Conservation (phyloP, 345 rosid species). For the rapeseed (Brassica napus) region DNA sequence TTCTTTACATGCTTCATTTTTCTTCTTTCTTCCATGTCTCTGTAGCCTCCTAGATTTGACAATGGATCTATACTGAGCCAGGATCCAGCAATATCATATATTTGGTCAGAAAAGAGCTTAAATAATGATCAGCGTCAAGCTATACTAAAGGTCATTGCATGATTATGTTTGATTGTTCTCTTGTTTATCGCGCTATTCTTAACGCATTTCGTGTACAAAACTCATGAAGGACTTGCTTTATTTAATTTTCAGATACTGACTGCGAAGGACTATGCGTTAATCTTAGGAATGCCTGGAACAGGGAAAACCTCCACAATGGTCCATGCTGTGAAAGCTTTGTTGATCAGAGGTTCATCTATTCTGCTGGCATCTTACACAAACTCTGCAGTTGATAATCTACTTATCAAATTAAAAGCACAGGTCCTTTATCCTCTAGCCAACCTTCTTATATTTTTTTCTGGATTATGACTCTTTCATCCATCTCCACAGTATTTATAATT, state of each 20-base stretch:
- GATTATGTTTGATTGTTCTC: slow-evolving; percentile 22
- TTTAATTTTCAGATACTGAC: slow-evolving; percentile 74
- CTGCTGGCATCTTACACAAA: slow-evolving; percentile 97
- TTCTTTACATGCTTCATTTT: slow-evolving; percentile 9
- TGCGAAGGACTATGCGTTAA: slow-evolving; percentile 89
- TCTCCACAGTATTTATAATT: not conserved
- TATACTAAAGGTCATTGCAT: slow-evolving; percentile 72
- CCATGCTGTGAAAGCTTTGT: slow-evolving; percentile 94
- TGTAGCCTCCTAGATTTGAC: slow-evolving; percentile 93
- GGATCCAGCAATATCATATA: slow-evolving; percentile 93
- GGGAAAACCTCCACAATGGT: slow-evolving; percentile 99
- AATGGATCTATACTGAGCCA: slow-evolving; percentile 86
- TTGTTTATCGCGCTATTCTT: slow-evolving; percentile 14
- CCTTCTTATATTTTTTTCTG: slow-evolving; percentile 13
- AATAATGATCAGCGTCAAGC: slow-evolving; percentile 97
- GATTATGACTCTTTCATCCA: slow-evolving; percentile 7
- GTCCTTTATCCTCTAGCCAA: slow-evolving; percentile 47
- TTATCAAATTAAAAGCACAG: slow-evolving; percentile 95
- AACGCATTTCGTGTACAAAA: slow-evolving; percentile 12
- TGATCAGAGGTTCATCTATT: slow-evolving; percentile 91
- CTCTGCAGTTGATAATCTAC: slow-evolving; percentile 96
- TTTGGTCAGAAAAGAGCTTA: slow-evolving; percentile 83
- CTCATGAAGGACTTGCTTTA: not conserved
- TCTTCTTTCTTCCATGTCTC: slow-evolving; percentile 21
- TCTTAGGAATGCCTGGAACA: slow-evolving; percentile 99